Evolutionary conservation across 768 basidiomycete species (phyloP).

Genomic region (Kwoniella sp.): DNA sequence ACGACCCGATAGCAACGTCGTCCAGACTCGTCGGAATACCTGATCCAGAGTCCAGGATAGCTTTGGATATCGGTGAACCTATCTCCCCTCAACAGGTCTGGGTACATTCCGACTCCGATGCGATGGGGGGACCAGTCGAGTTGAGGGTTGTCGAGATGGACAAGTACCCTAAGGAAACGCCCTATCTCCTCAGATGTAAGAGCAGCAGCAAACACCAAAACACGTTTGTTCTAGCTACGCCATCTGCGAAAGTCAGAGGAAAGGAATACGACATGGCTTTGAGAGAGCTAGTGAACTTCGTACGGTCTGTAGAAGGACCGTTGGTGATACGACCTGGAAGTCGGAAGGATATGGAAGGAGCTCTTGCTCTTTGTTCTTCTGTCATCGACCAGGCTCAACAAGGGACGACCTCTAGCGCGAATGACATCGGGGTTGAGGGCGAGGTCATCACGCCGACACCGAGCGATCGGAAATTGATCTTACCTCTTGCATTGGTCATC

Average conservation of each 20-base stretch:
- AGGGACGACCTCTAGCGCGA: no score
- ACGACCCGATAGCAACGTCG: neutral
- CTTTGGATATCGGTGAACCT: constrained; percentile 32
- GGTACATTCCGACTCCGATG: neutral
- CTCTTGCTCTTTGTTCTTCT: neutral
- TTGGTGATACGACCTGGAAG: constrained; percentile 20
- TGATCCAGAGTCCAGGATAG: constrained; percentile 18
- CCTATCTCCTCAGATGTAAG: constrained; percentile 7
- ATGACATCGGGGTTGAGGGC: no score
- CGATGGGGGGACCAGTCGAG: neutral
- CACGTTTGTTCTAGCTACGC: constrained; percentile 16
- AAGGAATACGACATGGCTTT: constrained; percentile 25
- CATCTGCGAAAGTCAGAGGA: constrained; percentile 24
- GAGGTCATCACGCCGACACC: neutral
- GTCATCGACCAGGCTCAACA: no score
- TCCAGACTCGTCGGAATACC: constrained; percentile 15
- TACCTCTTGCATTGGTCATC: constrained; percentile 32
- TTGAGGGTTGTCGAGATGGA: constrained; percentile 22
- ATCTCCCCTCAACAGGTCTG: constrained; percentile 2
- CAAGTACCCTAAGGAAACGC: constrained; percentile 16
- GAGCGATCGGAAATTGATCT: constrained; percentile 25
- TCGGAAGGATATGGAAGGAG: constrained; percentile 5
- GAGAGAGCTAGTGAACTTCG: constrained; percentile 17
- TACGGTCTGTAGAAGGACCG: constrained; percentile 2
- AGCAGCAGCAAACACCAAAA: neutral